These are phyloP conservation scores for Monosporozyma aquatica DNA, from an alignment of 805 yeast species.

Conservation along the genomic window DNA sequence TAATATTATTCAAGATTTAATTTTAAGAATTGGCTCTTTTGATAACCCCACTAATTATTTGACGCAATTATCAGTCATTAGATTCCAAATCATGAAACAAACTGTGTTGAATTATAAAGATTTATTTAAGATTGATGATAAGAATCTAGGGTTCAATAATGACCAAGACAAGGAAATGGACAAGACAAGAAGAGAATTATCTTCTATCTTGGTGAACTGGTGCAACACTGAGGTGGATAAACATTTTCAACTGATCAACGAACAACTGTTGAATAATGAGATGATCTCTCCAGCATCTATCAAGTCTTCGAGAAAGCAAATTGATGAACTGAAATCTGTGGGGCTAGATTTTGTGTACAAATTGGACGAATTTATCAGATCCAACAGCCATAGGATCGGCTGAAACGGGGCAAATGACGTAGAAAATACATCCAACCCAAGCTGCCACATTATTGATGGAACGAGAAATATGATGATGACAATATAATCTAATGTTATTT, in stretches of 20 bases:
- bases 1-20: constrained; percentile 37
- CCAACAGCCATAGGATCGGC: constrained; percentile 13
- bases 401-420: too few relatives aligned
- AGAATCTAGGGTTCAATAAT: too few relatives aligned
- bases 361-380: constrained; percentile 36
- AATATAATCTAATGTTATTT: too few relatives aligned
- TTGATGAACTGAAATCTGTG: constrained; percentile 47
- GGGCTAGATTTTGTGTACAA: constrained; percentile 72
- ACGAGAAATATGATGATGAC: too few relatives aligned
- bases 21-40: constrained; percentile 36
- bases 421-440: too few relatives aligned
- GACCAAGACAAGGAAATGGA: background rate
- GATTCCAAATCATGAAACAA: constrained; percentile 50
- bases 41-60: constrained; percentile 53
- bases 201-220: constrained; percentile 71
- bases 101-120: constrained; percentile 47
- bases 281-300: constrained; percentile 43
- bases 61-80: constrained; percentile 51
- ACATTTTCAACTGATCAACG: constrained; percentile 50
- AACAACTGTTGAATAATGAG: constrained; percentile 59
- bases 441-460: too few relatives aligned
- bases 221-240: constrained; percentile 52
- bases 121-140: constrained; percentile 33
- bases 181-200: constrained; percentile 21
- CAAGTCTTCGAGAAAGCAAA: constrained; percentile 51